phyloP scores from a whole-genome alignment of 116 monocot genomes.

The Dioscorea cayenensis region DNA sequence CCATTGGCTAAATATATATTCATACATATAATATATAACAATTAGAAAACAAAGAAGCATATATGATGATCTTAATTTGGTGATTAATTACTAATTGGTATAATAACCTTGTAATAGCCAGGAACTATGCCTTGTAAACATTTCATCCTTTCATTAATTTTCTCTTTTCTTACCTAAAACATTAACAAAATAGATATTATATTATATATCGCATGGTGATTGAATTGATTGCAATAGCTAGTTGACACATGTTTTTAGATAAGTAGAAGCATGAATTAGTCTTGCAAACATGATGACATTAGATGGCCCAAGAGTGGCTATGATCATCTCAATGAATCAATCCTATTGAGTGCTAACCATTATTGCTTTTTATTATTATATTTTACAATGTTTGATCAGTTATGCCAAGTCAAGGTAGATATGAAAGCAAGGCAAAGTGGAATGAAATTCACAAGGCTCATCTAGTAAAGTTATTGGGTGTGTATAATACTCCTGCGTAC shows the following conservation, averaged over 20 bases:
- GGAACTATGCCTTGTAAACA: conserved; percentile 54
- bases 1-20: conserved; percentile 32
- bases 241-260: not conserved
- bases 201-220: not conserved
- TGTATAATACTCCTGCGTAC: too few relatives aligned
- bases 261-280: not conserved
- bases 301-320: not conserved
- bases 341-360: too few relatives aligned
- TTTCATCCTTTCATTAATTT: conserved; percentile 59
- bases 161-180: conserved; percentile 55
- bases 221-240: not conserved
- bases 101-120: conserved; percentile 47
- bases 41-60: not conserved
- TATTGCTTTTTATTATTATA: too few relatives aligned
- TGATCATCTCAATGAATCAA: not conserved
- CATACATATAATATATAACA: not conserved
- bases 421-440: too few relatives aligned
- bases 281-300: not conserved
- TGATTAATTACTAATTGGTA: not conserved
- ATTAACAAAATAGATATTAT: not conserved
- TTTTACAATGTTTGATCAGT: too few relatives aligned
- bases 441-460: too few relatives aligned
- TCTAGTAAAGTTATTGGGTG: too few relatives aligned
- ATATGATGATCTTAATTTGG: not conserved
- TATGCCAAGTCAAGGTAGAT: too few relatives aligned